Evolutionary conservation across 495 filamentous ascomycete species (phyloP), one percentile per base, ranked within the genome.

Genomic region (Aspergillus conjunctus): DNA sequence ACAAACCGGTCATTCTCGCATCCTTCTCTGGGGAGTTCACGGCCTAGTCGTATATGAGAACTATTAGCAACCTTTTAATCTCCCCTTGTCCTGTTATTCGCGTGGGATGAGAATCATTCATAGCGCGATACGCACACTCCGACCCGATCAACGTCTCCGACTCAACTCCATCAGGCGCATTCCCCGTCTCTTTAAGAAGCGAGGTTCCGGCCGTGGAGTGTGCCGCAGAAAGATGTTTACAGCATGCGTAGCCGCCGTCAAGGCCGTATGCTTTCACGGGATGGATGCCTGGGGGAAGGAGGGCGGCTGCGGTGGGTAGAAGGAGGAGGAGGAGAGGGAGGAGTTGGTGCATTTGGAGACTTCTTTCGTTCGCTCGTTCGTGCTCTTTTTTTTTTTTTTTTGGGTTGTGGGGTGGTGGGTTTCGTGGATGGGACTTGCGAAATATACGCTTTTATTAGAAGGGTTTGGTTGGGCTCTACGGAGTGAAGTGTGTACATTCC

Each of bases 171-270:
- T 8, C 26, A 9, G 49, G 11, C 9, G 32, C 14, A 32, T 31
- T 51, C 5, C 26, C 49, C 21, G 49, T 51, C 22, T 32, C 12
- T 30, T 32, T 11, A 8, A 51, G 49, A 14, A 51, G 49, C 22
- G 26, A 15, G 11, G 21, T 20, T 15, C 49, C 49, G 3, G 5
- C 7, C 14, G 7, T 5, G 14, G 21, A 31, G 26, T 51, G 26
- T 32, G 26, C 49, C 8, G 49, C 22, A 7, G 49, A 30, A 21
- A 51, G 49, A 17, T 32, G 11, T 30, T 32, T 32, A 51, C 49
- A 51, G 49, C 49, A 51, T 32, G 49, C 49, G 49, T 51, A 51
- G 11, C 49, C 49, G 21, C 49, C 49, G 21, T 18, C 9, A 4
- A 32, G 12, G 8, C 49, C 49, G 49, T 51, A 51, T 6, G 49